Percentiles rank a stretch among this genome's conserved stretches.
Conservation (phyloP, 768 basidiomycete genomes). For the Basidioascus undulatus region DNA sequence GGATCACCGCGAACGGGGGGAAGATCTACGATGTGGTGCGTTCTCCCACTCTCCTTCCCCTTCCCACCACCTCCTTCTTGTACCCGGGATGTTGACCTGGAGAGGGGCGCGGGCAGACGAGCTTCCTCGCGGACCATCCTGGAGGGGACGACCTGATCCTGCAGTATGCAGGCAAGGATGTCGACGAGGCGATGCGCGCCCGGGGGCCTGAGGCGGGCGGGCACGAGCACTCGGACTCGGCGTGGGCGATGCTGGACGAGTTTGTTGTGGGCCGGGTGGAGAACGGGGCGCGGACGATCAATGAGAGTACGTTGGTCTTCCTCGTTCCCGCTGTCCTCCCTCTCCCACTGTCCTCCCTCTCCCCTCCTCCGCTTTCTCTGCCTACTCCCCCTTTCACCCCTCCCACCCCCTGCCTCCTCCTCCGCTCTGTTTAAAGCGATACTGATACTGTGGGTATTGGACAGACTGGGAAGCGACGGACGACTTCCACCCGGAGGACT, state of each 20-base stretch:
- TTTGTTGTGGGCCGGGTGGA: constrained; percentile 53
- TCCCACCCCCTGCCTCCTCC: not conserved
- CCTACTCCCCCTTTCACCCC: too few species aligned
- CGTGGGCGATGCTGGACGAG: constrained; percentile 77
- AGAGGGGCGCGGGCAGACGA: too few species aligned
- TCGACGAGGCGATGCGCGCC: constrained; percentile 56
- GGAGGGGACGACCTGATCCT: constrained; percentile 84
- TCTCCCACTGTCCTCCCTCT: not conserved
- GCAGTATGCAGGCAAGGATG: constrained; percentile 57
- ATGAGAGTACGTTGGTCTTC: constrained; percentile 35
- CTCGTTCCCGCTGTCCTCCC: constrained; percentile 1
- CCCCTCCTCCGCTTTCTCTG: not conserved
- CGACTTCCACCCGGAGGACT: constrained; percentile 77
- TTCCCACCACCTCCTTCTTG: not conserved
- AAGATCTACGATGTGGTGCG: not conserved
- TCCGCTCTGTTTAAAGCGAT: not conserved
- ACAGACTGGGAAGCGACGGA: constrained; percentile 73
- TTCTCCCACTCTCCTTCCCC: not conserved
- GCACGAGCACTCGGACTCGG: constrained; percentile 75
- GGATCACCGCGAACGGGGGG: not conserved
- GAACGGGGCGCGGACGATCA: constrained; percentile 38
- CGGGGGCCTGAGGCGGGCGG: constrained; percentile 44
- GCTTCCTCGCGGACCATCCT: constrained; percentile 66
- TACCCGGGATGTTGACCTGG: not conserved
- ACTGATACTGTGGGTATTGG: too few species aligned